Evolutionary conservation across 2,329 filamentous ascomycete species (phyloP).

Genomic region (Fusarium pseudonygamai): DNA sequence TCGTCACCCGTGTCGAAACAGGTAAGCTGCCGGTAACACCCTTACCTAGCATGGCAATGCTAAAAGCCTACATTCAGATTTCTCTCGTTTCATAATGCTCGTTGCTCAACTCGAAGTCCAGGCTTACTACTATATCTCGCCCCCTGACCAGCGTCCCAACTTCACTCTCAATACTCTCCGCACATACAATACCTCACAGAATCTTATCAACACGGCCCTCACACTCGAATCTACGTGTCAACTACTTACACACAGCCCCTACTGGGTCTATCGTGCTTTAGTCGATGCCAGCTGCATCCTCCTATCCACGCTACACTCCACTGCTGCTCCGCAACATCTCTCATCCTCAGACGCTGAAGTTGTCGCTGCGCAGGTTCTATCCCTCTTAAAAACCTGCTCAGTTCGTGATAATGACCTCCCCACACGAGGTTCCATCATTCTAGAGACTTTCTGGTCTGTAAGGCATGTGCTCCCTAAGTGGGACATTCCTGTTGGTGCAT

Average conservation of each 20-base stretch:
- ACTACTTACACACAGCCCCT: constrained; percentile 59
- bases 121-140: constrained; percentile 61
- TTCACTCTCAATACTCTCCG: constrained; percentile 58
- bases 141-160: constrained; percentile 49
- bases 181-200: constrained; percentile 58
- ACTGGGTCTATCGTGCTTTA: constrained; percentile 60
- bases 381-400: constrained; percentile 54
- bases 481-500: constrained; percentile 54
- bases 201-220: constrained; percentile 54
- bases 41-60: background rate
- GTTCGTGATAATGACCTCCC: constrained; percentile 61
- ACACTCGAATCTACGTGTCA: constrained; percentile 53
- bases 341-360: constrained; percentile 43
- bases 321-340: constrained; percentile 49
- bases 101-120: constrained; percentile 64
- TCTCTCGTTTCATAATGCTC: constrained; percentile 59
- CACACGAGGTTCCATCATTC: constrained; percentile 54
- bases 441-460: constrained; percentile 60
- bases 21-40: constrained; percentile 45
- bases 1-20: constrained; percentile 58
- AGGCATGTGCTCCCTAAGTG: constrained; percentile 50
- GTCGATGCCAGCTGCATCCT: constrained; percentile 58
- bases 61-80: constrained; percentile 46
- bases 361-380: constrained; percentile 47
- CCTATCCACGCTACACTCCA: constrained; percentile 57